Evolutionary conservation across 306 rosid species (phyloP).

Genomic region (Cucurbita pepo): DNA sequence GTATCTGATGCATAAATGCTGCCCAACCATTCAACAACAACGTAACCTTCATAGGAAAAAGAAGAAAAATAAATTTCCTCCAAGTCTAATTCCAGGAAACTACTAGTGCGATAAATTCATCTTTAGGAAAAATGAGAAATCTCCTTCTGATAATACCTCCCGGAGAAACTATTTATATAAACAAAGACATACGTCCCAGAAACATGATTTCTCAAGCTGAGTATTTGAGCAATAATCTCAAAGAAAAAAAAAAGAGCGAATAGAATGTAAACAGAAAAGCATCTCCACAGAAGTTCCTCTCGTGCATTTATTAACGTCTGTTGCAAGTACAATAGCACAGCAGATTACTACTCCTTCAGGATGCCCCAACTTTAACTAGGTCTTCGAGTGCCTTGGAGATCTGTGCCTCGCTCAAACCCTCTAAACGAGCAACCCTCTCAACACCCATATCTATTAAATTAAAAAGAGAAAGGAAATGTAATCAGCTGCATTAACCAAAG

Average conservation of each 20-base stretch:
- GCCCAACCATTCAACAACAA: not conserved
- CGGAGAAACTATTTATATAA: not conserved
- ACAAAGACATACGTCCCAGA: not conserved
- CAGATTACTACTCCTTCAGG: slow-evolving; percentile 37
- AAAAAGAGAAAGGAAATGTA: not conserved
- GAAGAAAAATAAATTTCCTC: not conserved
- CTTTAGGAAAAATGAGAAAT: not conserved
- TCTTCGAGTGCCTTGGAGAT: slow-evolving; percentile 78
- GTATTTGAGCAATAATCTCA: not conserved
- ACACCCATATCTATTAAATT: slow-evolving; percentile 57
- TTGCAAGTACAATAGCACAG: slow-evolving; percentile 5
- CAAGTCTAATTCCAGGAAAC: not conserved
- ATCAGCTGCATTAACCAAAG: not conserved
- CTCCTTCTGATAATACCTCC: not conserved
- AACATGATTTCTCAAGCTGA: not conserved
- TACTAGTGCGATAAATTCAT: not conserved
- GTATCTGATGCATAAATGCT: not conserved
- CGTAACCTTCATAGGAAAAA: not conserved
- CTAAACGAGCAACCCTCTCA: slow-evolving; percentile 66
- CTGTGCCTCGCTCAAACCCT: slow-evolving; percentile 67
- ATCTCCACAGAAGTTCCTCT: not conserved
- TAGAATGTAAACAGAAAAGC: not conserved
- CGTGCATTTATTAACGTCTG: slow-evolving; percentile 29
- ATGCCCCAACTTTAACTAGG: slow-evolving; percentile 48
- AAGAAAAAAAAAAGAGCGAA: not conserved